Evolutionary conservation across 345 rosid species (phyloP), one percentile per base, ranked within the genome.

Genomic region (Populus euphratica): DNA sequence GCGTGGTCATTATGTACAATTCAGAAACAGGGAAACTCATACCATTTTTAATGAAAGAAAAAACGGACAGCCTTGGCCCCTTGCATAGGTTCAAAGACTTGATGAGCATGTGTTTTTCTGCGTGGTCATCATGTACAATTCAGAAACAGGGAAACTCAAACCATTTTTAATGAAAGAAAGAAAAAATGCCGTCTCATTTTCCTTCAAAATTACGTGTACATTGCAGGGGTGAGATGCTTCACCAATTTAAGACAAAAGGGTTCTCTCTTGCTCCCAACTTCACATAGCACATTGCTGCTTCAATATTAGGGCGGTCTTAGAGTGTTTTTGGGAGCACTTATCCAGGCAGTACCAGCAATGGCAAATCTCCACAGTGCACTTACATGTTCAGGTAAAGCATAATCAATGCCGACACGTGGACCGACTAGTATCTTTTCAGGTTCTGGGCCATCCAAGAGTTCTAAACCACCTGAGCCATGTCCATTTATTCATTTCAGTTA

Each of bases 341-440:
- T 87, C 99, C 98, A 96, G 31, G 91, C 90, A 20, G 90, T 83
- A 76, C 86, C 95, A 3, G 94, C 94, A 73, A 92, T 81, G 71
- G 98, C 97, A 67, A 93, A 96, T 84, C 99, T 96, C 99, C 98
- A 96, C 73, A 89, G 71, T 47, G 98, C 97, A 68, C 54, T 85
- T 33, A 87, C 92, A 84, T 96, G 88, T 72, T 93, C 87, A 8
- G 99, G 97, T 65, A 73, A 87, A 47, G 98, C 97, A 71, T 91
- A 96, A 69, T 91, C 97, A 43, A 96, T 96, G 59, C 99, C 99
- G 1, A 95, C 96, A 7, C 98, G 94, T 20, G 99, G 94, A 77
- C 99, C 94, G 7, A 82, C 72, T 76, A 95, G 66, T 77, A 93
- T 81, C 62, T 85, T 87, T 76, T 92, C 93, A 2, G 93, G 97